Conservation (phyloP, 352 stramenopile species). For the Phytophthora pini region DNA sequence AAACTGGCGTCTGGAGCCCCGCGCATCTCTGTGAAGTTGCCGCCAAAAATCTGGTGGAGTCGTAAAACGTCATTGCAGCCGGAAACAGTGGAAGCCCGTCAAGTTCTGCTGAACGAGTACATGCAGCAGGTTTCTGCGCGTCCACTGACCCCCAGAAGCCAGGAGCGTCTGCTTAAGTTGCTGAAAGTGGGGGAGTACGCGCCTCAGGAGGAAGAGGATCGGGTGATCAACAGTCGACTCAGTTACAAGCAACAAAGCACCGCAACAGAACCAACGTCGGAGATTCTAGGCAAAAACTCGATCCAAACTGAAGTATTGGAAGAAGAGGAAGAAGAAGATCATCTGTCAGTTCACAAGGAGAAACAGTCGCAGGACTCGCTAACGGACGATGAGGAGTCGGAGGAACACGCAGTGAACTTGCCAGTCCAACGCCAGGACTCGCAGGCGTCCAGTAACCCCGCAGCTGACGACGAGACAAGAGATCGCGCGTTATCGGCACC, state of each 20-base stretch:
- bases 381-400: constrained; percentile 25
- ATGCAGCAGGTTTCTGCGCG: constrained; percentile 61
- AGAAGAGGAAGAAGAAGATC: constrained; percentile 10
- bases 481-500: constrained; percentile 20
- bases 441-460: constrained; percentile 16
- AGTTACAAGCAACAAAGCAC: constrained; percentile 33
- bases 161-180: constrained; percentile 61
- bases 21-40: constrained; percentile 42
- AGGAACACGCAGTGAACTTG: not conserved
- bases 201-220: constrained; percentile 29
- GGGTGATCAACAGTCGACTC: constrained; percentile 31
- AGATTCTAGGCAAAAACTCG: constrained; percentile 25
- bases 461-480: constrained; percentile 16
- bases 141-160: constrained; percentile 47
- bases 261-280: constrained; percentile 25
- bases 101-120: constrained; percentile 81
- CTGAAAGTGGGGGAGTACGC: constrained; percentile 68
- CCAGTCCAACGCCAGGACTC: constrained; percentile 11
- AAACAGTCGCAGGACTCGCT: constrained; percentile 19
- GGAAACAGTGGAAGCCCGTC: constrained; percentile 67
- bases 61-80: constrained; percentile 56
- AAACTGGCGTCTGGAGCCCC: constrained; percentile 35
- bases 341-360: constrained; percentile 3
- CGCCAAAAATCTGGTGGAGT: constrained; percentile 64
- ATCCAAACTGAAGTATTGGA: constrained; percentile 14